Conservation (phyloP, 768 basidiomycete genomes). For the Cyclocybe aegerita region DNA sequence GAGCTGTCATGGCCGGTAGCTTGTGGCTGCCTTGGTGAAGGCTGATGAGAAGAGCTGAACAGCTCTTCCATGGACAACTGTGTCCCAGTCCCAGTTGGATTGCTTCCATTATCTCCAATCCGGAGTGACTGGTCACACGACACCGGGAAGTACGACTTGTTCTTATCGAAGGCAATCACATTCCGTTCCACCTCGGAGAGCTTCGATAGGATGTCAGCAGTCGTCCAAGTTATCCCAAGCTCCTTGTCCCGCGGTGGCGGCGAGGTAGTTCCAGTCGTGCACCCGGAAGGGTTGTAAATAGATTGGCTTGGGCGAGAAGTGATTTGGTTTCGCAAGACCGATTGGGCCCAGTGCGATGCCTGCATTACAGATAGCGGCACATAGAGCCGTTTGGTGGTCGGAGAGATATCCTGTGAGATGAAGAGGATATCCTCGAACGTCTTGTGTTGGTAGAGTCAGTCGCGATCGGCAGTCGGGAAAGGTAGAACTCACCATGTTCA, state of each 20-base stretch:
- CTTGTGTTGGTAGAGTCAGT: slow-evolving; percentile 34
- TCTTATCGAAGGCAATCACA: slow-evolving; percentile 14
- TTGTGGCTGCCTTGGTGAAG: slow-evolving; percentile 15
- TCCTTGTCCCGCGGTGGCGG: slow-evolving; percentile 56
- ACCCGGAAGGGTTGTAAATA: slow-evolving; percentile 29
- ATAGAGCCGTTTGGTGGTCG: slow-evolving; percentile 65
- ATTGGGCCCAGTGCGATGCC: slow-evolving; percentile 77
- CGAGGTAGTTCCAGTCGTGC: slow-evolving; percentile 25
- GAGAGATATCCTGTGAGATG: slow-evolving; percentile 75
- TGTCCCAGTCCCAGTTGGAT: slow-evolving; percentile 31
- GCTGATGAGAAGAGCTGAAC: slow-evolving; percentile 43
- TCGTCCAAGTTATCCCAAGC: slow-evolving; percentile 59
- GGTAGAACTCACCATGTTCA: slow-evolving; percentile 67
- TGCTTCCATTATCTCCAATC: slow-evolving; percentile 66
- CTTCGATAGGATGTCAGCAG: slow-evolving; percentile 46
- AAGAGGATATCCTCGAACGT: slow-evolving; percentile 74
- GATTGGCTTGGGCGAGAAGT: slow-evolving; percentile 38
- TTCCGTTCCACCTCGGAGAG: slow-evolving; percentile 17
- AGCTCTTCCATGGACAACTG: slow-evolving; percentile 67
- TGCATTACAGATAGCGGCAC: slow-evolving; percentile 70
- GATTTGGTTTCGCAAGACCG: slow-evolving; percentile 61
- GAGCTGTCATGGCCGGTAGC: slow-evolving; percentile 7
- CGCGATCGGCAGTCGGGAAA: background rate
- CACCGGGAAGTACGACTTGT: slow-evolving; percentile 59
- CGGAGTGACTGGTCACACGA: slow-evolving; percentile 69